Base-by-base conservation (phyloP, 1,284 basidiomycete genomes). In the Pterula multifida region DNA sequence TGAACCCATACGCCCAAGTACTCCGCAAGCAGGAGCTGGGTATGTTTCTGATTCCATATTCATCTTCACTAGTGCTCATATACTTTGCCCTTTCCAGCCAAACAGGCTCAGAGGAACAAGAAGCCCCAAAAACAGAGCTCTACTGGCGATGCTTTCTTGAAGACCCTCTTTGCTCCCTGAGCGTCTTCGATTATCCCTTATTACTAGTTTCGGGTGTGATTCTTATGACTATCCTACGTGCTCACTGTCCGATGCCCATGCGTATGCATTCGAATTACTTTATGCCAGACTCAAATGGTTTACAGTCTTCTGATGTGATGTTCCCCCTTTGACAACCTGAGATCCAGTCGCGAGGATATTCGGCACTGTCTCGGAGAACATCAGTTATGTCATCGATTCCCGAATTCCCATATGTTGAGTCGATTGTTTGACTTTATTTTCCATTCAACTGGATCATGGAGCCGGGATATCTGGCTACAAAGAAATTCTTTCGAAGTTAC, bases 1-100 rank as follows among this genome's bases (percentile, higher is more conserved):
- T 99, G 72, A 99, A 99, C 82, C 96, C 96, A 52, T 98, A 99
- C 73, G 95, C 95, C 65, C 96, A 94, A 81, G 87, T 86, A 51
- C 69, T 92, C 63, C 85, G 90, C 68, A 78, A 86, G 63, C 87
- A 92, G 66, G 90, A 94, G 66, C 70, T 93, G 56, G 75, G 85
- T 89, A 67, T 53, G 85, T 39, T 45, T 24, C 35, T 45, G 13
- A n/a, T 15, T 36, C 47, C 45, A 28, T 47, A 39, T 28, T 22
- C 44, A 11, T 52, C 32, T 50, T 47, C 28, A 32, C 52, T 2
- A 48, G 50, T 47, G 55, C 55, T 13, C 36, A 26, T 49, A 57
- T 85, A 82, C 83, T 71, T 87, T 82, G 67, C 81, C 6, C 9
- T 42, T 42, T 42, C 70, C 58, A 73, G 45, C 19, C 12, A 23